Evolutionary conservation across 228 moss, liverwort and hornwort genomes (phyloP).

Genomic region (Sphagnum fallax): DNA sequence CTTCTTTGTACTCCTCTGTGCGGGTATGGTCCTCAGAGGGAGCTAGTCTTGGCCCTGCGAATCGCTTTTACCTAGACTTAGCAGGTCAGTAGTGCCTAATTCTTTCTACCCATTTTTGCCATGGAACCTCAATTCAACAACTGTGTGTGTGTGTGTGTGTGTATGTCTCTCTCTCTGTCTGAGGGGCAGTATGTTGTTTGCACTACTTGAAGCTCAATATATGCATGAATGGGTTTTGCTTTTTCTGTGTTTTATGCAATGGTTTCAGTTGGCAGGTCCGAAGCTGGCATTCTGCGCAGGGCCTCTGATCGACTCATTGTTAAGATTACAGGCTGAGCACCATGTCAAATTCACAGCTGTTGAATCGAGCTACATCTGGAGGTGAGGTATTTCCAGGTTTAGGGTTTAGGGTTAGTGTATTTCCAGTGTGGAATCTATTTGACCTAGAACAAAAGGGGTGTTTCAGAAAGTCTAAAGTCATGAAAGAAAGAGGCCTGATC

Average conservation of each 20-base stretch:
- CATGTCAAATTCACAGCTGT: constrained; percentile 92
- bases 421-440: no score
- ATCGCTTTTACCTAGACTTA: constrained; percentile 46
- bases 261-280: constrained; percentile 51
- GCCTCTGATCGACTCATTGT: constrained; percentile 58
- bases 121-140: no score
- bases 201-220: no score
- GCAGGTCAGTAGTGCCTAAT: constrained; percentile 19
- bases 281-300: constrained; percentile 85
- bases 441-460: no score
- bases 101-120: no score
- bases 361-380: constrained; percentile 90
- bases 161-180: not conserved
- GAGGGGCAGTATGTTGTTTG: no score
- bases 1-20: constrained; percentile 44
- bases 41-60: constrained; percentile 40
- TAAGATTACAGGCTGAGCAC: constrained; percentile 75
- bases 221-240: no score
- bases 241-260: not conserved
- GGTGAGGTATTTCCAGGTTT: constrained; percentile 10
- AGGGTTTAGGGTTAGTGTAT: not conserved
- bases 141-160: not conserved
- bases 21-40: constrained; percentile 41
- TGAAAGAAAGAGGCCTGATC: no score
- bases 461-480: no score